phyloP scores from a whole-genome alignment of 441 rosid species.

The Erodium texanum region DNA sequence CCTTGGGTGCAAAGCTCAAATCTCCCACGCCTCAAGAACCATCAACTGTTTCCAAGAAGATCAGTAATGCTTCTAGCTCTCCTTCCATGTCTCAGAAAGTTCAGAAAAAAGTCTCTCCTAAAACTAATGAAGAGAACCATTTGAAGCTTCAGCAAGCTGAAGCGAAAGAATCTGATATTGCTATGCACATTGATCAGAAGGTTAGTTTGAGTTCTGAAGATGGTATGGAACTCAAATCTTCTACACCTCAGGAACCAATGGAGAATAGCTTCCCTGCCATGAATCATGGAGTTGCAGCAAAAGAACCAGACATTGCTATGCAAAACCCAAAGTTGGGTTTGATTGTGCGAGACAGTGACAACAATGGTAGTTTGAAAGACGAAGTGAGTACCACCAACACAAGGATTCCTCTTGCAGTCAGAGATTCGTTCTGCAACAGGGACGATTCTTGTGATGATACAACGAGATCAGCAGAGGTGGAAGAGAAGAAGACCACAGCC shows the following conservation, averaged over 20 bases:
- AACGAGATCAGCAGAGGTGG: slow-evolving; percentile 3
- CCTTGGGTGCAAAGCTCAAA: slow-evolving; percentile 20
- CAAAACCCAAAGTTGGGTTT: too few species aligned
- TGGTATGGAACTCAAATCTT: not conserved
- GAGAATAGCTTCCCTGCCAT: not conserved
- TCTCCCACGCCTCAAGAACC: slow-evolving; percentile 34
- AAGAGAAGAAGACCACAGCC: slow-evolving; percentile 16
- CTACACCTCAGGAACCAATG: not conserved
- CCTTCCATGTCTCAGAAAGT: slow-evolving; percentile 32
- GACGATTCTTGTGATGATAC: slow-evolving; percentile 14
- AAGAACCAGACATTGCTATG: too few species aligned
- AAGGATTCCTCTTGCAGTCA: slow-evolving; percentile 24
- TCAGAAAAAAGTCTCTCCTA: slow-evolving; percentile 35
- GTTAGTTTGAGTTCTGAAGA: slow-evolving; percentile 16
- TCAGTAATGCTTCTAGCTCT: slow-evolving; percentile 25
- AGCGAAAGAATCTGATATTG: slow-evolving; percentile 16
- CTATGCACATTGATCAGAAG: slow-evolving; percentile 12
- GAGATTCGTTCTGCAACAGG: slow-evolving; percentile 21
- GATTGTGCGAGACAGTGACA: not conserved
- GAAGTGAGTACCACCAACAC: not conserved
- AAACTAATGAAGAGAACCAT: slow-evolving; percentile 27
- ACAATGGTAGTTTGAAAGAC: not conserved
- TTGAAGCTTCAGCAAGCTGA: slow-evolving; percentile 26
- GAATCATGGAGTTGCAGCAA: not conserved
- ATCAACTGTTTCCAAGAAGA: slow-evolving; percentile 30